Base-by-base conservation (phyloP, 495 filamentous ascomycete species). In the Penicillium ucsense region DNA sequence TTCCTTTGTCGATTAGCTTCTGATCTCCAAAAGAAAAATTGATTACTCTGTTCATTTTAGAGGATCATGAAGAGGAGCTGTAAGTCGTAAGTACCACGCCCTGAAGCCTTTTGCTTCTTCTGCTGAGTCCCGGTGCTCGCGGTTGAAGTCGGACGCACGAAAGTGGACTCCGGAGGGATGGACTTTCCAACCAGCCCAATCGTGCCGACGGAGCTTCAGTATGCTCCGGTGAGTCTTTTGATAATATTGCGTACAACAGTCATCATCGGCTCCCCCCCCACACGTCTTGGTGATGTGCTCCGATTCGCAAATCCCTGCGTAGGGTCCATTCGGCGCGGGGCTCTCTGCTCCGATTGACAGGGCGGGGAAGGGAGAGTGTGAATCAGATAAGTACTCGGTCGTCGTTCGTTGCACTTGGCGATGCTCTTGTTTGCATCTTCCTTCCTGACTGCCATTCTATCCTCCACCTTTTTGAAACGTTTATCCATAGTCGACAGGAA, bases 141-240 rank as follows among this genome's bases (percentile, higher is more conserved):
- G 50, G 54, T 56, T 56, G 44, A 27, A 35, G 41, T 53, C 54
- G 54, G 54, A 52, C 36, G 46, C 39, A 36, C 20, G 43, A 41
- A 12, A 36, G 50, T 53, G 48, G 48, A 48, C 39, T 46, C 43
- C n/a, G 29, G 6, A 20, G 9, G 30, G 50, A 53, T 50, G 35
- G 38, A 50, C 38, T 52, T 52, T 38, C 8, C 31, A 5, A 3
- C 28, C 10, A 48, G 37, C 32, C 51, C 46, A 58, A 55, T 51
- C 6, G 41, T 29, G 38, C n/a, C 2, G 3, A 31, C 11, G 4
- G 28, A 35, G 42, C 30, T 27, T 52, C 48, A 39, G 52, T 37
- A 45, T 51, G 12, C 35, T 20, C 41, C 54, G 54, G 51, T 57
- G 54, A 57, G 38, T 45, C 29, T 6, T 45, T 55, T 20, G 20